These are phyloP conservation scores for Eimeria tenella DNA, from an alignment of 169 alveolate genomes.

Conservation along the genomic window DNA sequence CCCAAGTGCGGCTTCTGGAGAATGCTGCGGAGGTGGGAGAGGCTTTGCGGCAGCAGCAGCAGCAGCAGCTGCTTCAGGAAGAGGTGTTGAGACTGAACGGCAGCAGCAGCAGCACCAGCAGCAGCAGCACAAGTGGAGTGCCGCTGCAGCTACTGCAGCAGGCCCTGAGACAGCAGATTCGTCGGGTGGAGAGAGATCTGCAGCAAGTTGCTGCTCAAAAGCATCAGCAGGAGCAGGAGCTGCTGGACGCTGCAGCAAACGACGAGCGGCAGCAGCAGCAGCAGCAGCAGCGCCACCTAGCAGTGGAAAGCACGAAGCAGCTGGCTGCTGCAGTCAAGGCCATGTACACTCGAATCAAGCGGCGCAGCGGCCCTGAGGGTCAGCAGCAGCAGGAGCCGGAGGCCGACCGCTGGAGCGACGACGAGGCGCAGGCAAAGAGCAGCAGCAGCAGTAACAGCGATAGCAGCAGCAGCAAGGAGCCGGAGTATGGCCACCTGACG, in stretches of 20 bases:
- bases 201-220: constrained; percentile 38
- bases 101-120: not conserved
- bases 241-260: constrained; percentile 12
- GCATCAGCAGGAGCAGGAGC: constrained; percentile 55
- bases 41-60: constrained; percentile 27
- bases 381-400: not conserved
- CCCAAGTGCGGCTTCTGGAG: constrained; percentile 57
- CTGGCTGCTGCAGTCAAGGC: not conserved
- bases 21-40: constrained; percentile 11
- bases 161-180: constrained; percentile 5
- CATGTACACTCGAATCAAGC: not conserved
- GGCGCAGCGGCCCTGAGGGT: not conserved
- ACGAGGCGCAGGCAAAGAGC: not conserved
- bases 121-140: not conserved
- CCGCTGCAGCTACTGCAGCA: constrained; percentile 64
- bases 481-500: not conserved
- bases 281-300: not conserved
- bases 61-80: constrained; percentile 29
- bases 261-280: constrained; percentile 10
- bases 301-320: not conserved
- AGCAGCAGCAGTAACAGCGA: not conserved
- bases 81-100: not conserved
- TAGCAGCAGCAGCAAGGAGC: not conserved
- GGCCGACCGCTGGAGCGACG: not conserved
- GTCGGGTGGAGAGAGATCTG: constrained; percentile 36